Conservation (phyloP, 768 basidiomycete species). For the Cantharellus anzutake region DNA sequence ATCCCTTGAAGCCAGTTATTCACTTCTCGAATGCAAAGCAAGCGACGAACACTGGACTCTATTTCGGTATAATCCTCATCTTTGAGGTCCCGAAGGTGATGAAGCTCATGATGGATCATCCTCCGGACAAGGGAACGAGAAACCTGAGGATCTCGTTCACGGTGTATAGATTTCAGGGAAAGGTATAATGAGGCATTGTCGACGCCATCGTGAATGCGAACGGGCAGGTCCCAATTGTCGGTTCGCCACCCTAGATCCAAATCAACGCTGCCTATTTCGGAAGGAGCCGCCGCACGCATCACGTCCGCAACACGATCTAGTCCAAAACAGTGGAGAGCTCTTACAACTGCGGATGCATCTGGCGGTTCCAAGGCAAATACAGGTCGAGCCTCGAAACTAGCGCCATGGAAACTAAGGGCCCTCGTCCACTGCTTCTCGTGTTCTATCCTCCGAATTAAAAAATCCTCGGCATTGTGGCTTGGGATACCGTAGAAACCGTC, state of each 20-base stretch:
- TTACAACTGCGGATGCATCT: slow-evolving; percentile 45
- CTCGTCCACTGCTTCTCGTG: slow-evolving; percentile 89
- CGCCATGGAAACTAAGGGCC: slow-evolving; percentile 80
- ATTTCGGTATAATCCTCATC: slow-evolving; percentile 69
- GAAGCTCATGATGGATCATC: slow-evolving; percentile 41
- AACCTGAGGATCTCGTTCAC: slow-evolving; percentile 39
- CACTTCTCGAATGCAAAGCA: slow-evolving; percentile 72
- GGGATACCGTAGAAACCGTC: slow-evolving; percentile 96
- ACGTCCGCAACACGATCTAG: slow-evolving; percentile 75
- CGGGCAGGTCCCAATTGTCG: slow-evolving; percentile 86
- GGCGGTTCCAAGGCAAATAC: slow-evolving; percentile 25
- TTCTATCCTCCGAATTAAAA: slow-evolving; percentile 69
- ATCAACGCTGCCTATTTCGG: background rate
- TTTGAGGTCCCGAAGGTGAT: slow-evolving; percentile 40
- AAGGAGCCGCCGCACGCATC: slow-evolving; percentile 27
- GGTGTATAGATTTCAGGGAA: slow-evolving; percentile 63
- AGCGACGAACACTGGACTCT: slow-evolving; percentile 40
- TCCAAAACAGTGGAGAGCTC: slow-evolving; percentile 75
- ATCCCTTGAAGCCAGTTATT: slow-evolving; percentile 9
- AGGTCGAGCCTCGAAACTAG: slow-evolving; percentile 35
- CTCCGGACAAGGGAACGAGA: slow-evolving; percentile 32
- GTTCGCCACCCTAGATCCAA: slow-evolving; percentile 77
- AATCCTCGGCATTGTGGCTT: slow-evolving; percentile 52
- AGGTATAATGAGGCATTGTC: slow-evolving; percentile 50
- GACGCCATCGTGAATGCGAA: slow-evolving; percentile 25